Evolutionary conservation across 2,329 filamentous ascomycete species (phyloP), one percentile per base, ranked within the genome.

Genomic region (Pleurostoma richardsiae): DNA sequence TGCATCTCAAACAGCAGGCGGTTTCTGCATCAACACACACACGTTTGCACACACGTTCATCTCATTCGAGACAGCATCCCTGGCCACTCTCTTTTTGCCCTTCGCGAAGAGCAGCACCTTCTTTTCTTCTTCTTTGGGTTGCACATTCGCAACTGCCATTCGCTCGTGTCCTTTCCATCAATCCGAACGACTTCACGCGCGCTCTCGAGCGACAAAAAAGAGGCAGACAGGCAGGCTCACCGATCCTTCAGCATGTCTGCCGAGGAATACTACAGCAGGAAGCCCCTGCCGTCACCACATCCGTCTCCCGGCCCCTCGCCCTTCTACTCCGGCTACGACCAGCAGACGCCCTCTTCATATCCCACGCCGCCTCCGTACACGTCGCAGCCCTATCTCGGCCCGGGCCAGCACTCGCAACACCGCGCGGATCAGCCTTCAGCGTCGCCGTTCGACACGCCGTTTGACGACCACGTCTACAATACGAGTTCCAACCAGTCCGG

Each of bases 381-480:
- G 41, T 63, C 62, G 29, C 65, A 65, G 43, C 61, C 62, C 31
- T 59, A 64, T 48, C 63, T 63, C 29, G 63, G 60, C 41, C 55
- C 56, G 26, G 42, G 29, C 31, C 11, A 61, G 19, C 57, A 52
- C 31, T 48, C 48, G 29, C 43, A 38, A n/a, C 54, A 50, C 43
- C 44, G 47, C 29, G 46, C 49, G 42, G 19, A 19, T 19, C 19
- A 19, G 19, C 19, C 19, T 19, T 44, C 68, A 56, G 57, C 76
- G 19, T 77, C 80, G 26, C 82, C 83, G 7, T 85, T 86, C 60
- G 79, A 82, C 46, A 79, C 77, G 42, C 79, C 83, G 47, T 86
- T 86, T 62, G 82, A 86, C 64, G 83, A 87, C 62, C 72, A 83
- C 65, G 74, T 76, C 48, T 86, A 87, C 59, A 80, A 82, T 47